A percentile compares a stretch with the other conserved stretches of the same genome.
phyloP scores from a whole-genome alignment of 2,329 filamentous ascomycete species.

The Trichoderma atroviride region DNA sequence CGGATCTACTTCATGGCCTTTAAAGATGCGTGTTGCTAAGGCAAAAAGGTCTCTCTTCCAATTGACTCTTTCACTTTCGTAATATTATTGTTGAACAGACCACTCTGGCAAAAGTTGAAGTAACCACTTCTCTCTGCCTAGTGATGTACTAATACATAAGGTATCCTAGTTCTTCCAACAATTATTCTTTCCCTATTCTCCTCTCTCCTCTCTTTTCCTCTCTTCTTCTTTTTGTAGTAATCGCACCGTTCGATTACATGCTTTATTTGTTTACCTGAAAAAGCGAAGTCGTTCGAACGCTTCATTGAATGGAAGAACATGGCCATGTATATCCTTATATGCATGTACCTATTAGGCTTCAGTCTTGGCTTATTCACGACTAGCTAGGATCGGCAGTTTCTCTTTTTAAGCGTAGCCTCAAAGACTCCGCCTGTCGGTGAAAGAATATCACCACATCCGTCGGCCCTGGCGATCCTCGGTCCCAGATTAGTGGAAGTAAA shows the following conservation, averaged over 20 bases:
- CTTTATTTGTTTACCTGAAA: no score
- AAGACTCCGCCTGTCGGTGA: background rate
- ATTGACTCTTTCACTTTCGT: no score
- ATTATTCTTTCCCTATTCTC: no score
- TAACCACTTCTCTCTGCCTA: no score
- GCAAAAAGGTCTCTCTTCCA: no score
- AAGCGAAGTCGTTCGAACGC: background rate
- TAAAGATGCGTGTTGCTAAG: no score
- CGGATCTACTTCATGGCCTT: no score
- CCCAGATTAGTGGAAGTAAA: background rate
- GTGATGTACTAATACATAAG: no score
- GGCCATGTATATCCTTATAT: background rate
- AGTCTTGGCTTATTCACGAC: background rate
- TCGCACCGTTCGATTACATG: background rate
- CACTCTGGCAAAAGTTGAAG: no score
- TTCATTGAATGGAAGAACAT: background rate
- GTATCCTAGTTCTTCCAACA: no score
- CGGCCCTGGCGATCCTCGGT: background rate
- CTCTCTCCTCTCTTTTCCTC: background rate
- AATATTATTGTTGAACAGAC: no score
- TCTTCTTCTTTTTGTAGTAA: background rate
- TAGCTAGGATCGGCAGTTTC: background rate
- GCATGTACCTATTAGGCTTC: background rate
- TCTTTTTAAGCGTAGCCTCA: background rate
- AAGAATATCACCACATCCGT: background rate